phyloP scores from a whole-genome alignment of 768 basidiomycete species.

The Lactarius hatsudake region DNA sequence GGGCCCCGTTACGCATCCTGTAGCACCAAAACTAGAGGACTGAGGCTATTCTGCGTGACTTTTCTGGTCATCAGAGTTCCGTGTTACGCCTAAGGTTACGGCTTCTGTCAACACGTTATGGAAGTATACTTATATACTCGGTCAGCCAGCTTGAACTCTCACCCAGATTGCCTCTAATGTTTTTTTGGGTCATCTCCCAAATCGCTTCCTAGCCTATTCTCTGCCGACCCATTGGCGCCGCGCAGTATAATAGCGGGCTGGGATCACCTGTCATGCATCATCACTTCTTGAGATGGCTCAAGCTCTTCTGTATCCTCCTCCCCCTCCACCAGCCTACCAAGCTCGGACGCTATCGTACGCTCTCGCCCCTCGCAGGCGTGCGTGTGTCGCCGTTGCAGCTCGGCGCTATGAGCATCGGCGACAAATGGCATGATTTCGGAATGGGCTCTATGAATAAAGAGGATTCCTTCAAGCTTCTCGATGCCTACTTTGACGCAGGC shows the following conservation, averaged over 20 bases:
- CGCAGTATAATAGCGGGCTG: background rate
- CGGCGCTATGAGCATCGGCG: constrained; percentile 49
- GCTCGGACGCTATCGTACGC: constrained; percentile 39
- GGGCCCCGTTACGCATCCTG: too few relatives aligned
- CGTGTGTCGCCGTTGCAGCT: constrained; percentile 50
- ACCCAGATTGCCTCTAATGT: too few relatives aligned
- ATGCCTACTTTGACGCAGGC: constrained; percentile 44
- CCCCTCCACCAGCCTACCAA: constrained; percentile 10
- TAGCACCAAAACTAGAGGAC: too few relatives aligned
- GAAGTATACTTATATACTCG: too few relatives aligned
- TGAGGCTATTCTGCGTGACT: too few relatives aligned
- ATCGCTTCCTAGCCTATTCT: background rate
- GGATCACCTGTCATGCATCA: background rate
- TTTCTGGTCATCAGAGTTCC: too few relatives aligned
- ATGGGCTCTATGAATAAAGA: constrained; percentile 47
- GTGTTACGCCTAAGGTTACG: too few relatives aligned
- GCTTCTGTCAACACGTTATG: too few relatives aligned
- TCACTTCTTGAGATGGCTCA: background rate
- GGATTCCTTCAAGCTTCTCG: constrained; percentile 43
- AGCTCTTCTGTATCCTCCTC: background rate
- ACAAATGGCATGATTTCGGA: constrained; percentile 38
- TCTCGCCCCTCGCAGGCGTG: constrained; percentile 43
- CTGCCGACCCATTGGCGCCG: background rate
- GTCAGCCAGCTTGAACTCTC: too few relatives aligned
- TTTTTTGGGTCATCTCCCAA: too few relatives aligned